Base-by-base conservation (phyloP, 495 filamentous ascomycete genomes). In the Neurospora sp. region DNA sequence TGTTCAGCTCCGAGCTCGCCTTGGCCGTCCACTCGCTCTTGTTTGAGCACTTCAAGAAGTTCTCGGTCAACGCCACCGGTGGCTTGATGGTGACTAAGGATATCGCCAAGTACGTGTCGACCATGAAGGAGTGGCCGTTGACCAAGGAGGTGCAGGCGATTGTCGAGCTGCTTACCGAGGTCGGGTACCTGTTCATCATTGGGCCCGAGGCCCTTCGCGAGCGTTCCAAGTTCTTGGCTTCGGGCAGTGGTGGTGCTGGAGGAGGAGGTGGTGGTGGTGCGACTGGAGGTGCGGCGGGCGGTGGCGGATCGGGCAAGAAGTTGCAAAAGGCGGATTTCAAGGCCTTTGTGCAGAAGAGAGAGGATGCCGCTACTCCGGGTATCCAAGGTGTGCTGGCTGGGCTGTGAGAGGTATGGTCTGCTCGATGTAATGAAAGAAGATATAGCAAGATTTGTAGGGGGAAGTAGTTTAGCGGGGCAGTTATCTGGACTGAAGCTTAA, bases 121-220 rank as follows among this genome's bases (percentile, higher is more conserved):
- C 54, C 85, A 85, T 98, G 62, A 89, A 91, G 72, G 91, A 90
- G 62, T 97, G 93, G 91, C 89, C 91, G 27, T 86, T 95, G 18
- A 81, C 83, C 39, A 92, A 92, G 75, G 91, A 93, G 49, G 87
- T 93, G 39, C 89, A 90, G 76, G 86, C 85, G 54, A 87, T 87
- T 75, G 89, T 97, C 77, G 95, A 98, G 84, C 86, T 96, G 49
- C 80, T 98, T 72, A 89, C 92, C 41, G 96, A 98, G 84, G 93
- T 99, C 74, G 95, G 93, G n/a, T 97, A 93, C 81, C 82, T 99
- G 69, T 99, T 98, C 79, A 96, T 98, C 49, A 93, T 98, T 82
- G 93, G 93, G 23, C 90, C 92, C 14, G 95, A 98, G 84, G 95
- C 94, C 40, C 83, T 98, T 72, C 87, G 91, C 62, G 95, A 97